Evolutionary conservation across 768 basidiomycete genomes (phyloP), one percentile per base, ranked within the genome.

Genomic region (Lactarius trivialis): DNA sequence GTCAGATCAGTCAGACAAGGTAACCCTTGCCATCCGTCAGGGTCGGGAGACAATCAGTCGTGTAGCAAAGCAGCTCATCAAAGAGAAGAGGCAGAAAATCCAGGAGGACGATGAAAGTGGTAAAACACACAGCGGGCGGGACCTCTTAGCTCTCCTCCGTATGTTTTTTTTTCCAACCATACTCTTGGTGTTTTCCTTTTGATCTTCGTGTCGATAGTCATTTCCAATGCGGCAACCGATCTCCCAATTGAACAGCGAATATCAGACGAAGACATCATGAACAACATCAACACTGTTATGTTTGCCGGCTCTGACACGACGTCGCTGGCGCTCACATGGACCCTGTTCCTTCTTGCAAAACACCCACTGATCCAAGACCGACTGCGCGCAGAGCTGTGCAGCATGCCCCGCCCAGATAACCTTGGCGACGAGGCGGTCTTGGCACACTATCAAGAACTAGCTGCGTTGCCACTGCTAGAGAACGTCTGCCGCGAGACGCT

Each of bases 251-350:
- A 88, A 54, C 83, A 88, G 65, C 82, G 86, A 37, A 85, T 96
- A 66, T 88, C 92, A 0, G 94, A 97, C 69, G 85, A 88, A 33
- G 94, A 96, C 68, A 86, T 95, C 55, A 78, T 93, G 12, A 78
- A 91, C 69, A 93, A 85, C 62, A 85, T 95, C 73, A 91, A 89
- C 68, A 93, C 92, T 0, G 89, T 95, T 72, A 84, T 93, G 79
- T 92, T 93, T 71, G 91, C 89, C 24, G 93, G 93, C 4, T 91
- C 93, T 14, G 92, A 95, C 69, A 91, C 92, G 0, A 88, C 88
- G 12, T 89, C 89, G 2, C 82, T 94, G 32, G 81, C 86, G 5
- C 74, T 96, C 49, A 90, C 90, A 0, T 97, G 94, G 93, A 85
- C 86, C 2, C 72, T 96, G n/a, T 76, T 85, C 60, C 76, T 89